A percentile compares a stretch with the other conserved stretches of the same genome.
phyloP scores from a whole-genome alignment of 192 early-diverging fungal species.

The Coemansia biformis region DNA sequence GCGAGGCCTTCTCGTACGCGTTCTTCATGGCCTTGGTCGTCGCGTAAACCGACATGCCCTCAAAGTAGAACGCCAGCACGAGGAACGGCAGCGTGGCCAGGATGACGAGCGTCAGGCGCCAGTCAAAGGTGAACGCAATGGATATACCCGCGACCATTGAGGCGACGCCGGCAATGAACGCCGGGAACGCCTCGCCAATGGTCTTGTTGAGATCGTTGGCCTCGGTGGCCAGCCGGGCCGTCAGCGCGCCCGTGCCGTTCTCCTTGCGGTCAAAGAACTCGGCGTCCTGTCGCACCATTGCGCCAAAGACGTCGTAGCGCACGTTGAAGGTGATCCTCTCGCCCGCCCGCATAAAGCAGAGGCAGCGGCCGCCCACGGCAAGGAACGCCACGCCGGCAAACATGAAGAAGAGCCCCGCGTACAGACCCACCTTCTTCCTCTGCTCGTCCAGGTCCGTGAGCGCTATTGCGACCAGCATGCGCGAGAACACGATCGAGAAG shows the following conservation, averaged over 20 bases:
- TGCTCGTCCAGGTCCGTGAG: conserved; percentile 24
- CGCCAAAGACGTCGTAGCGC: conserved; percentile 60
- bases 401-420: conserved; percentile 56
- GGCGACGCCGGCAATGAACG: conserved; percentile 19
- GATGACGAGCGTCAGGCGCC: conserved; percentile 80
- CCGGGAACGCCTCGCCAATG: conserved; percentile 40
- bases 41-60: conserved; percentile 38
- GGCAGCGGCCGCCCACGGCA: conserved; percentile 51
- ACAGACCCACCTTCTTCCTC: conserved; percentile 46
- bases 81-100: conserved; percentile 59
- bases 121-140: conserved; percentile 69
- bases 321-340: conserved; percentile 67
- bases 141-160: conserved; percentile 43
- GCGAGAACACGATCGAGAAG: conserved; percentile 67
- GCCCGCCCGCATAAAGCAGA: conserved; percentile 60
- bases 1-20: conserved; percentile 72
- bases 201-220: conserved; percentile 60
- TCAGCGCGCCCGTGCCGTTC: conserved; percentile 74
- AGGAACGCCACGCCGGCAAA: conserved; percentile 59
- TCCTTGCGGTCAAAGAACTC: conserved; percentile 78
- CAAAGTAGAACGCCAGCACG: conserved; percentile 28
- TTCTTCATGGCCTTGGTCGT: conserved; percentile 57
- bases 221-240: conserved; percentile 76
- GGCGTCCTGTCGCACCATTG: conserved; percentile 82
- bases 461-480: conserved; percentile 35